These are phyloP conservation scores for Sambucus nigra DNA, from an alignment of 129 eudicot genomes.

Conservation along the genomic window DNA sequence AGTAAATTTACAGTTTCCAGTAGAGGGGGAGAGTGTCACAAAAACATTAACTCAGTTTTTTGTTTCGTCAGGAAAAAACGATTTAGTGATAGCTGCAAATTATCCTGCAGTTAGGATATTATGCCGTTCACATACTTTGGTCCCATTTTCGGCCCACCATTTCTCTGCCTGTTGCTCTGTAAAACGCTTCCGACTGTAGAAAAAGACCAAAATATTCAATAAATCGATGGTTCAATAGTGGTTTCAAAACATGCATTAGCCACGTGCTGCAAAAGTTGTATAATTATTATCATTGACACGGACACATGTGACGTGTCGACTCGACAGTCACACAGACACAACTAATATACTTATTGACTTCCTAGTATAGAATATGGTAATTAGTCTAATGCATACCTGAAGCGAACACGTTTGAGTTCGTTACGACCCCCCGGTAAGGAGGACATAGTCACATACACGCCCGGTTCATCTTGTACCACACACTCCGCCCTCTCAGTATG, in stretches of 20 bases:
- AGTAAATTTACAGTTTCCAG: background rate
- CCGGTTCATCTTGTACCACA: slow-evolving; percentile 50
- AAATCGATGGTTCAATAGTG: background rate
- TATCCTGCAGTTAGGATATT: slow-evolving; percentile 21
- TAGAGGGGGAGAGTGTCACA: background rate
- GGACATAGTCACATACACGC: slow-evolving; percentile 45
- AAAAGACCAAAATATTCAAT: slow-evolving; percentile 8
- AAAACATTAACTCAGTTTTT: background rate
- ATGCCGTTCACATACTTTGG: slow-evolving; percentile 35
- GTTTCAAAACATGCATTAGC: background rate
- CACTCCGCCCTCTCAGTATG: slow-evolving; percentile 31
- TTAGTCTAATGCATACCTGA: slow-evolving; percentile 31
- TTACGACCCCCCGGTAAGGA: slow-evolving; percentile 42
- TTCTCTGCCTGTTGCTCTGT: slow-evolving; percentile 58
- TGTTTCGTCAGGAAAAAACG: background rate
- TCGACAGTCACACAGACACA: too few species aligned
- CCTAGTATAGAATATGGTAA: background rate
- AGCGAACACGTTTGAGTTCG: slow-evolving; percentile 64
- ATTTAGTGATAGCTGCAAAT: background rate
- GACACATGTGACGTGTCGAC: too few species aligned
- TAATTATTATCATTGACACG: background rate
- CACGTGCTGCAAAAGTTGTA: background rate
- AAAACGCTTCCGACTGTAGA: slow-evolving; percentile 51
- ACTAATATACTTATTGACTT: background rate
- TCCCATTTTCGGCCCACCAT: slow-evolving; percentile 59